These are phyloP conservation scores for Anethum foeniculum DNA, from an alignment of 140 eudicot species.

Conservation along the genomic window DNA sequence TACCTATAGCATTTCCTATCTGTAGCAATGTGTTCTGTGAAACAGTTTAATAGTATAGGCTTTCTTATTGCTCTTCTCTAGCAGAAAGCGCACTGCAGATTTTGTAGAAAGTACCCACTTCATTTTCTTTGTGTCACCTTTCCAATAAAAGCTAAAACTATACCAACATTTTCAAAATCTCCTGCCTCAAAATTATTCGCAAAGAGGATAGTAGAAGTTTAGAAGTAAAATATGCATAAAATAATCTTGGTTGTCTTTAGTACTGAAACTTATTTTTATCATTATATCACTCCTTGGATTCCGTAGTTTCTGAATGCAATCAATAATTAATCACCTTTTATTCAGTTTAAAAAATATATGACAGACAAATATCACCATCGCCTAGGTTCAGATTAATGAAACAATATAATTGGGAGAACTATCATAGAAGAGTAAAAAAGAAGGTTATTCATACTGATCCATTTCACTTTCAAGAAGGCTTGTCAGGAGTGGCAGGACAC, in stretches of 20 bases:
- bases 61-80: background rate
- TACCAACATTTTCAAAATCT: background rate
- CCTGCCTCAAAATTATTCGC: background rate
- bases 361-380: background rate
- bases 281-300: background rate
- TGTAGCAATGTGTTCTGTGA: background rate
- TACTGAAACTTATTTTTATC: background rate
- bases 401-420: background rate
- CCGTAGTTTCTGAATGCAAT: background rate
- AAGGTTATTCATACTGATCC: constrained; percentile 45
- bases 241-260: background rate
- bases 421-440: background rate
- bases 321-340: background rate
- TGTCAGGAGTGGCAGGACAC: constrained; percentile 15
- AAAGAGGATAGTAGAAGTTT: background rate
- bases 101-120: background rate
- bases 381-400: background rate
- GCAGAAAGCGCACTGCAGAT: background rate
- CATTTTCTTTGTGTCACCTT: background rate
- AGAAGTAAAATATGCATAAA: background rate
- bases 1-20: background rate
- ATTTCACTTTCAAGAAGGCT: constrained; percentile 72
- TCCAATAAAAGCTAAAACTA: background rate
- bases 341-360: background rate
- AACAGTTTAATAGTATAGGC: background rate